phyloP scores from a whole-genome alignment of 805 yeast species.

The Zygoascus ofunaensis region DNA sequence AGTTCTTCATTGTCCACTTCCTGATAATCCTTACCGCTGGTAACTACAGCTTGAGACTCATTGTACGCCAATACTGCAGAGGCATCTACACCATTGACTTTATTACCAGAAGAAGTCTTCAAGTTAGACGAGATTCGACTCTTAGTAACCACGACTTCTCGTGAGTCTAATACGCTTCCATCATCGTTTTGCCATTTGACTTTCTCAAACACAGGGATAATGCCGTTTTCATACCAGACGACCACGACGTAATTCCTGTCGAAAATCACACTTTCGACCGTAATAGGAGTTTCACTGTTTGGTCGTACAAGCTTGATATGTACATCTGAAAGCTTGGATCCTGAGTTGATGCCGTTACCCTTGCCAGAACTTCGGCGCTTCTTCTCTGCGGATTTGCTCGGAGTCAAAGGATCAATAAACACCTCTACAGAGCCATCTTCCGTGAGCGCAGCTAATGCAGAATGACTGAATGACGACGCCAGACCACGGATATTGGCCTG shows the following conservation, averaged over 20 bases:
- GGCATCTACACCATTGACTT: slow-evolving; percentile 26
- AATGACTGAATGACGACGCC: slow-evolving; percentile 17
- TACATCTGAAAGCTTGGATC: slow-evolving; percentile 8
- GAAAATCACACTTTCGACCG: slow-evolving; percentile 10
- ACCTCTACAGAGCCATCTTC: slow-evolving; percentile 70
- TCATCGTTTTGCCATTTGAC: slow-evolving; percentile 12
- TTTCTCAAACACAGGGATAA: slow-evolving; percentile 26
- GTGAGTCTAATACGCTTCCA: not conserved
- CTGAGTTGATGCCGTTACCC: not conserved
- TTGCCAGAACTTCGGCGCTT: slow-evolving; percentile 8
- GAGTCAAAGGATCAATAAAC: slow-evolving; percentile 46
- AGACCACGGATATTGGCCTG: slow-evolving; percentile 50
- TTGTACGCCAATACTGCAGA: slow-evolving; percentile 35
- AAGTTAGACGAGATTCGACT: slow-evolving; percentile 2
- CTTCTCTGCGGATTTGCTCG: slow-evolving; percentile 1
- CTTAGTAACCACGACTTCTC: slow-evolving; percentile 6
- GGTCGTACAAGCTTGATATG: slow-evolving; percentile 13
- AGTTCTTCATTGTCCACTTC: slow-evolving; percentile 23
- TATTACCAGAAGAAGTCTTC: slow-evolving; percentile 2
- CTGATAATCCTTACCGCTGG: slow-evolving; percentile 29
- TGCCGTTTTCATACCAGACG: slow-evolving; percentile 28
- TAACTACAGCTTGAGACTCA: slow-evolving; percentile 27
- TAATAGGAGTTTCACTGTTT: slow-evolving; percentile 8
- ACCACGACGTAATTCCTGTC: slow-evolving; percentile 12
- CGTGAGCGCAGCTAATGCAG: slow-evolving; percentile 45